A percentile compares a stretch with the other conserved stretches of the same genome.
phyloP scores from a whole-genome alignment of 345 rosid species.

The Arabidopsis arenosa region DNA sequence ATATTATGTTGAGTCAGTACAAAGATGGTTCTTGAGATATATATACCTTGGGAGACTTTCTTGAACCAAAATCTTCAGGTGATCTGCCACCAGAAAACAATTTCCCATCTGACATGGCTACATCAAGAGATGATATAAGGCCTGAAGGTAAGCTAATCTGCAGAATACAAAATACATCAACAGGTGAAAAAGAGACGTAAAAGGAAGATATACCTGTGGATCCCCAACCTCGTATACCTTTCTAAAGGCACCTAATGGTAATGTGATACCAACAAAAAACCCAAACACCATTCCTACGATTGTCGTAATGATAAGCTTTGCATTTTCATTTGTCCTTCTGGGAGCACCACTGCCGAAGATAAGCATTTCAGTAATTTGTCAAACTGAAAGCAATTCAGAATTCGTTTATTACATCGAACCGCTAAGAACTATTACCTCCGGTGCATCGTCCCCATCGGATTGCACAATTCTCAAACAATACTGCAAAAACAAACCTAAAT shows the following conservation, averaged over 20 bases:
- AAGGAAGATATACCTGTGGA: slow-evolving; percentile 11
- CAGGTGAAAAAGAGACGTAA: neutral
- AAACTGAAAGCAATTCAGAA: neutral
- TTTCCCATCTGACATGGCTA: slow-evolving; percentile 46
- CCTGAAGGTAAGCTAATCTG: slow-evolving; percentile 75
- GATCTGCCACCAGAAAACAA: slow-evolving; percentile 46
- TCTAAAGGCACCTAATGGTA: slow-evolving; percentile 63
- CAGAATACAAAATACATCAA: slow-evolving; percentile 45
- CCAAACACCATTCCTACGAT: slow-evolving; percentile 75
- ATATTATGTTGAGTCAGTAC: neutral
- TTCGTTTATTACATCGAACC: neutral
- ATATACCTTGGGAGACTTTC: slow-evolving; percentile 55
- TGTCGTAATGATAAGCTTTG: slow-evolving; percentile 59
- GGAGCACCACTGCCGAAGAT: slow-evolving; percentile 60
- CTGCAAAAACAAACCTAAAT: slow-evolving; percentile 29
- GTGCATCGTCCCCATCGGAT: slow-evolving; percentile 57
- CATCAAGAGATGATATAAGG: slow-evolving; percentile 57
- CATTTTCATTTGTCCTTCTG: slow-evolving; percentile 57
- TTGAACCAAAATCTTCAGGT: slow-evolving; percentile 48
- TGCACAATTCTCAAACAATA: slow-evolving; percentile 36
- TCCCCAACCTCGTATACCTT: slow-evolving; percentile 53
- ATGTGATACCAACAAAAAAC: slow-evolving; percentile 72
- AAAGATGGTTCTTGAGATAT: slow-evolving; percentile 4
- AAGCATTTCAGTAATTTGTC: neutral
- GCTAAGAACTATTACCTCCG: slow-evolving; percentile 61